These are phyloP conservation scores for Chrysoporthe austroafricana DNA, from an alignment of 2,329 filamentous ascomycete species.

Conservation along the genomic window DNA sequence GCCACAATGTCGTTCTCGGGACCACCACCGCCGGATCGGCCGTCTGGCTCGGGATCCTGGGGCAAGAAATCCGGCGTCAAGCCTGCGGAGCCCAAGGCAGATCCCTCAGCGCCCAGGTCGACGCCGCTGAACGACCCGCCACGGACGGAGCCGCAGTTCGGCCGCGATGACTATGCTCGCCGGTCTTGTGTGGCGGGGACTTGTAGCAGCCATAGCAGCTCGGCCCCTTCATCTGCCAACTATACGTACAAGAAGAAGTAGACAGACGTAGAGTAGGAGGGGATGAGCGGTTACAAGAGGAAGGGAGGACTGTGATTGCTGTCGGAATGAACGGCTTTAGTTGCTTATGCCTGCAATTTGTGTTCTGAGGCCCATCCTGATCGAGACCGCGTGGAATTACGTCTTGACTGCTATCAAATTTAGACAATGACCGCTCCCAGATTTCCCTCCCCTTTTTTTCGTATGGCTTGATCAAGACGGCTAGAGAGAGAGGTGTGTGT, in stretches of 20 bases:
- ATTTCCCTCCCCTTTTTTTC: too few relatives aligned
- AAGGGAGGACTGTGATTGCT: too few relatives aligned
- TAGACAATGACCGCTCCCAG: too few relatives aligned
- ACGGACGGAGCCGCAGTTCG: not conserved
- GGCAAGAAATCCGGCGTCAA: not conserved
- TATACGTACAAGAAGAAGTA: not conserved
- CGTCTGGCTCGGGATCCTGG: not conserved
- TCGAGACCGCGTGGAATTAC: too few relatives aligned
- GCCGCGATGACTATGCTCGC: not conserved
- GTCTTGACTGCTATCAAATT: too few relatives aligned
- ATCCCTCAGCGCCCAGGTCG: not conserved
- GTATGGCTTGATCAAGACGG: too few relatives aligned
- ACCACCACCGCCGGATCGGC: not conserved
- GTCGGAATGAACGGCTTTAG: too few relatives aligned
- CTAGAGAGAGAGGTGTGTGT: too few relatives aligned
- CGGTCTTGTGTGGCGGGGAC: not conserved
- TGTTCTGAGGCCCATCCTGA: too few relatives aligned
- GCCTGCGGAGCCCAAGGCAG: not conserved
- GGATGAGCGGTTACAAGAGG: too few relatives aligned
- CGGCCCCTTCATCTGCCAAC: not conserved
- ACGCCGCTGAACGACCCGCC: not conserved
- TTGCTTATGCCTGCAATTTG: too few relatives aligned
- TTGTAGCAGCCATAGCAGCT: not conserved
- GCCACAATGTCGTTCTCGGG: slow-evolving; percentile 2
- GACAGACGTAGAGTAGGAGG: not conserved